Conservation (phyloP, 225 moss, liverwort and hornwort genomes). For the Antitrichia curtipendula region DNA sequence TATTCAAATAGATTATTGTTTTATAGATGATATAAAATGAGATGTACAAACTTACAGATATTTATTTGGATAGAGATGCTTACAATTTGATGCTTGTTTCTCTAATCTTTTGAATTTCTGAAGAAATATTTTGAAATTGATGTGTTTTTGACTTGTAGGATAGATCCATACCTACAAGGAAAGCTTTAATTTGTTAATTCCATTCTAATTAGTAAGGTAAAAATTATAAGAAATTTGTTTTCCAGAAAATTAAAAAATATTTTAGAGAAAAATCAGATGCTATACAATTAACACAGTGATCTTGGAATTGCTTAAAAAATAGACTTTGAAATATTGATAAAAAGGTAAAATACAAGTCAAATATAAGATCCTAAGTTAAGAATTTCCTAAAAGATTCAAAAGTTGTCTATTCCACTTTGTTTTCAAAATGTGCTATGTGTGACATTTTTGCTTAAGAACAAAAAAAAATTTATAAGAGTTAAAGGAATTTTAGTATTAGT, state of each 20-base stretch:
- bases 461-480: background rate
- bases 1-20: too few species aligned
- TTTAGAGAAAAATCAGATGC: background rate
- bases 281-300: background rate
- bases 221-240: background rate
- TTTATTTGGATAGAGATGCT: background rate
- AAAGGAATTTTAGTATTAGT: background rate
- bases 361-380: background rate
- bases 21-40: background rate
- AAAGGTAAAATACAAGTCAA: background rate
- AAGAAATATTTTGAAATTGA: background rate
- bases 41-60: too few species aligned
- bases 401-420: background rate
- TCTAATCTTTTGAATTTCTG: too few species aligned
- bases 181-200: background rate
- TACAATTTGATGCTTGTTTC: too few species aligned
- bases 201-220: background rate
- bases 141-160: background rate
- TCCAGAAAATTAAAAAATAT: accelerated
- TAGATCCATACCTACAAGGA: background rate
- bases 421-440: background rate
- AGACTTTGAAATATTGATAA: background rate
- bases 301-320: background rate
- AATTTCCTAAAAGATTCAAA: background rate
- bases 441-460: background rate